Conservation (phyloP, 192 early-diverging fungal genomes). For the Entomortierella lignicola region DNA sequence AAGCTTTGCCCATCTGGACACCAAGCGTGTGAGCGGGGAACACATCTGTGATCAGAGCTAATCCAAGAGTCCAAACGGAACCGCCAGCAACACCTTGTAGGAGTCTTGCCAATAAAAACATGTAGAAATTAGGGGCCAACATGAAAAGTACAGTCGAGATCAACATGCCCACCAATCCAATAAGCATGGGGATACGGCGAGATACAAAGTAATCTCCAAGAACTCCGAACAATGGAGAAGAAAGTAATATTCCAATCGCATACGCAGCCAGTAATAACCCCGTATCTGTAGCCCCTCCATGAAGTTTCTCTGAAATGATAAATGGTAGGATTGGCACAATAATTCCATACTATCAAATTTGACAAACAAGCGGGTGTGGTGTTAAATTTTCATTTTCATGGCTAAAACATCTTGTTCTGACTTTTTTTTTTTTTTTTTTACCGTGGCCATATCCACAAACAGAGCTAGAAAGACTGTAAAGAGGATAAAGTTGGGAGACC, state of each 20-base stretch:
- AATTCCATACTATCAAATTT: constrained; percentile 68
- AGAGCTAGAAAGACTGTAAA: constrained; percentile 46
- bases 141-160: constrained; percentile 74
- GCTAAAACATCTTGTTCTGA: not conserved
- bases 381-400: not conserved
- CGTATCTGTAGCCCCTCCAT: constrained; percentile 66
- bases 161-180: constrained; percentile 71
- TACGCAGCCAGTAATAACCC: constrained; percentile 72
- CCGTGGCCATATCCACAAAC: constrained; percentile 50
- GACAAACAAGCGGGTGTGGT: not conserved
- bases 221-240: constrained; percentile 72
- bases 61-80: constrained; percentile 75
- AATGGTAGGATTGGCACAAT: constrained; percentile 80
- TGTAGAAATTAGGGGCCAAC: constrained; percentile 68
- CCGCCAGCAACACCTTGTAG: constrained; percentile 79
- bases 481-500: constrained; percentile 47
- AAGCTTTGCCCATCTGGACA: constrained; percentile 75
- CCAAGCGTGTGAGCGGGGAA: constrained; percentile 62
- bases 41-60: constrained; percentile 77
- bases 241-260: constrained; percentile 70
- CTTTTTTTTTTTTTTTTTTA: constrained; percentile 7
- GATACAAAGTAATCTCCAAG: constrained; percentile 75
- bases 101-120: constrained; percentile 73
- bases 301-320: constrained; percentile 68
- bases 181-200: constrained; percentile 73